Evolutionary conservation across 2,329 filamentous ascomycete genomes (phyloP), one percentile per base, ranked within the genome.

Genomic region (Pseudocercospora ulei): DNA sequence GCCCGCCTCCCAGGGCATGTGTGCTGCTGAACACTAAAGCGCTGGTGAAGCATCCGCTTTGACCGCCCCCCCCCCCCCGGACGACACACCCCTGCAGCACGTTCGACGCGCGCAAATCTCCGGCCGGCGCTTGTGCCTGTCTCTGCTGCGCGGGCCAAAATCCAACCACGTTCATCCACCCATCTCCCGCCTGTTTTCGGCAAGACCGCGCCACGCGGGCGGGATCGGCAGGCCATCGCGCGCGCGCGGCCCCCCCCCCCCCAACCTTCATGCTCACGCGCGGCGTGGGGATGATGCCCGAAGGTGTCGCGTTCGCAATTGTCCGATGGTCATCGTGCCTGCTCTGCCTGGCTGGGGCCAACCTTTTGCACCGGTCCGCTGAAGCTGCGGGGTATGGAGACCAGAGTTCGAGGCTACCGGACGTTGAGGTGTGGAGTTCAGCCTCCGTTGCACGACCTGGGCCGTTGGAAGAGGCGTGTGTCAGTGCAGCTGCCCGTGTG

Each of bases 401-500:
- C 31, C 20, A 51, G 35, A 41, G 35, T 52, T 53, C 36, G 39
- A 35, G 24, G 41, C 46, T 48, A 48, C 44, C 40, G 43, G 39
- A 42, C 36, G 28, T 39, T 42, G 28, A 28, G 35, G 34, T 43
- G 48, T 45, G 41, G 43, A 19, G 28, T 28, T 35, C 44, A 39
- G 44, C 46, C 44, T 35, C 31, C 27, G 38, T 35, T 45, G 47
- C 48, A 45, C 43, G 43, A 44, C 43, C 19, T 44, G 9, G 40
- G n/a, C 40, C 30, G 46, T 44, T 52, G 37, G 44, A 40, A 44
- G 46, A 50, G 53, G 52, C 52, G 51, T 35, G 44, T 53, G 53
- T 55, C 53, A 55, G 50, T 44, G 41, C 43, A 49, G 39, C 43
- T 46, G 43, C 35, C 48, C 46, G 46, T 35, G 35, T 13, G 18